Base-by-base conservation (phyloP, 352 stramenopile species). In the Globisporangium paddicum region DNA sequence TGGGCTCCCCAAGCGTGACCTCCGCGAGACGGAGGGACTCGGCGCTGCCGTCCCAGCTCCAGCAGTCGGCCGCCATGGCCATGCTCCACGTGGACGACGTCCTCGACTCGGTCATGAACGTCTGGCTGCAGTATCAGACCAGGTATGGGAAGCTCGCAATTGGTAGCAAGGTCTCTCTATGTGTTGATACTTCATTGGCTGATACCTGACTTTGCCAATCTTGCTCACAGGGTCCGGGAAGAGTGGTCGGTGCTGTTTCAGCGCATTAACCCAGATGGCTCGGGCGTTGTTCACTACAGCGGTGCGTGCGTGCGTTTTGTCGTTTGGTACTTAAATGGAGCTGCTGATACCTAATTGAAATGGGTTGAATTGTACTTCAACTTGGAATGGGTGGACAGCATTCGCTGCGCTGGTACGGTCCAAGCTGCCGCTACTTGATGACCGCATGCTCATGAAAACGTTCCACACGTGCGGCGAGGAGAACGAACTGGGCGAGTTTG, bases 391-490 rank as follows among this genome's bases (percentile, higher is more conserved):
- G 9, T 53, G 30, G 26, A 18, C 53, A 87, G 79, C 71, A 8
- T 89, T 90, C 60, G 68, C 72, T 19, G 70, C 70, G 6, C 63
- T 91, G 47, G 71, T 93, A 21, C 72, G 74, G 37, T 64, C 73
- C 28, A 84, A 88, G 50, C 55, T 91, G 8, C 60, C 69, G 23
- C n/a, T 48, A 9, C 44, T 88, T 38, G 75, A 89, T 30, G 68
- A 75, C 28, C 76, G 75, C 16, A 64, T 50, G 1, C 68, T 95
- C 28, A 67, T 86, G 56, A 89, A 89, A 30, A 67, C 87, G 13
- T 93, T 86, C 49, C 82, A 90, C 53, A 68, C 77, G 34, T 90
- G 78, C 28, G 82, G 81, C 7, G 81, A 95, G 75, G 85, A 93
- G 55, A 95, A 90, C 48, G 81, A 93, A 16, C 62, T 90, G 8